Evolutionary conservation across 805 yeast species (phyloP).

Genomic region (Ogataea corticis): DNA sequence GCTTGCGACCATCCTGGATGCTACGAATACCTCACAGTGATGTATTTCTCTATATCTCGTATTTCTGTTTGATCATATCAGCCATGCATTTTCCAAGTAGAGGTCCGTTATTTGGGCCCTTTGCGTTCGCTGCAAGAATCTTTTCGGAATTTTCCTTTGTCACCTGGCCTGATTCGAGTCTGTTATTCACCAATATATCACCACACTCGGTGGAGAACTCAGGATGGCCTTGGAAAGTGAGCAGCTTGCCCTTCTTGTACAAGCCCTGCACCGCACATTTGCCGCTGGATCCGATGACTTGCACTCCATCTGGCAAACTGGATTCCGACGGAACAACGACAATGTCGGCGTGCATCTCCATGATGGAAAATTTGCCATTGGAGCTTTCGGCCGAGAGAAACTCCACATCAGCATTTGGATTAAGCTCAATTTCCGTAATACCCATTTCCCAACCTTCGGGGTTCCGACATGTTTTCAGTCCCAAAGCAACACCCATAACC

Average conservation of each 20-base stretch:
- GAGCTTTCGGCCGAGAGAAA: conserved; percentile 16
- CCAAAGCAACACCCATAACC: conserved; percentile 66
- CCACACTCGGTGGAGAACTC: conserved; percentile 57
- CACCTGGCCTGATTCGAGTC: conserved; percentile 11
- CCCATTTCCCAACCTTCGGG: conserved; percentile 78
- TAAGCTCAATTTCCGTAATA: conserved; percentile 47
- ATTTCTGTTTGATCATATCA: conserved; percentile 5
- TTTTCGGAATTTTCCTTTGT: conserved; percentile 8
- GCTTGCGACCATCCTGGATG: conserved; percentile 16
- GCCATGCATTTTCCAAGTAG: conserved; percentile 12
- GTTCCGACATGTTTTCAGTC: conserved; percentile 57
- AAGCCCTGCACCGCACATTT: conserved; percentile 70
- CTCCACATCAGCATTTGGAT: conserved; percentile 34
- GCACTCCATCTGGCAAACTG: conserved; percentile 36
- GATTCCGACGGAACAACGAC: conserved; percentile 19
- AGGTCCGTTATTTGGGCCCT: conserved; percentile 9
- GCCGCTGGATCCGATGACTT: conserved; percentile 52
- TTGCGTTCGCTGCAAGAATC: conserved; percentile 1
- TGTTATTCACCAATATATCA: conserved; percentile 8
- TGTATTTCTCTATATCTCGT: not conserved
- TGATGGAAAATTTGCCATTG: conserved; percentile 35
- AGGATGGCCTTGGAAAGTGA: conserved; percentile 91
- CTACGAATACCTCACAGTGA: conserved; percentile 21
- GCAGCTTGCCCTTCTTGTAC: conserved; percentile 47
- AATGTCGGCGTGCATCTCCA: conserved; percentile 61